Percentiles rank a stretch among this genome's conserved stretches.
phyloP scores from a whole-genome alignment of 2,329 filamentous ascomycete genomes.

The Ceratocystis papillata region DNA sequence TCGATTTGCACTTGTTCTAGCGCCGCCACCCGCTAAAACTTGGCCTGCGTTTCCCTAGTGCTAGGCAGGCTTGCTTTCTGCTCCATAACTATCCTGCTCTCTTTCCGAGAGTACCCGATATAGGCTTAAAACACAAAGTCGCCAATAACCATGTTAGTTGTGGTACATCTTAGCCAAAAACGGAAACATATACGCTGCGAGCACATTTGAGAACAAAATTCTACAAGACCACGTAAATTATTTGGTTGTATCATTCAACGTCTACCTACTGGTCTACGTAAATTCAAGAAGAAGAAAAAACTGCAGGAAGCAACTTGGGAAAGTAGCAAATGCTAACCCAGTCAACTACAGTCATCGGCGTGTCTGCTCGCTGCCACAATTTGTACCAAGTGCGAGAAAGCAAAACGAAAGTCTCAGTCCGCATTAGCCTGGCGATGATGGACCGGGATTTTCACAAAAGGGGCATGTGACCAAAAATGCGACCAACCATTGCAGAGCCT shows the following conservation, averaged over 20 bases:
- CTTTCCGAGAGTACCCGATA: conserved; percentile 5
- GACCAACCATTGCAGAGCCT: background rate
- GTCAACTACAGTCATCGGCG: no score
- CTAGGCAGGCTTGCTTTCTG: background rate
- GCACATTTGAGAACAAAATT: conserved; percentile 11
- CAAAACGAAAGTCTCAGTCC: background rate
- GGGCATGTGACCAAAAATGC: background rate
- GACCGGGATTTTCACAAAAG: background rate
- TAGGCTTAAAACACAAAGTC: background rate
- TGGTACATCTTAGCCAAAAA: background rate
- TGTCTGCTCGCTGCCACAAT: background rate
- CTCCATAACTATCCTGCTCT: background rate
- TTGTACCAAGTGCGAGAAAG: background rate
- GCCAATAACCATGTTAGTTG: background rate
- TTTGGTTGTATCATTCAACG: background rate
- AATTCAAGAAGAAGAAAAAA: no score
- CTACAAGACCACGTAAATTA: no score
- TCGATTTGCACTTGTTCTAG: background rate
- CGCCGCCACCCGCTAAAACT: background rate
- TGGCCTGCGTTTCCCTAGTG: background rate
- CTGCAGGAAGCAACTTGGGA: no score
- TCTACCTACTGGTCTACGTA: no score
- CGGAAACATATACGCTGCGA: background rate
- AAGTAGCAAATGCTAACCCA: no score
- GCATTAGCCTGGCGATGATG: background rate